Conservation (phyloP, 129 eudicot species). For the Tagetes patula region DNA sequence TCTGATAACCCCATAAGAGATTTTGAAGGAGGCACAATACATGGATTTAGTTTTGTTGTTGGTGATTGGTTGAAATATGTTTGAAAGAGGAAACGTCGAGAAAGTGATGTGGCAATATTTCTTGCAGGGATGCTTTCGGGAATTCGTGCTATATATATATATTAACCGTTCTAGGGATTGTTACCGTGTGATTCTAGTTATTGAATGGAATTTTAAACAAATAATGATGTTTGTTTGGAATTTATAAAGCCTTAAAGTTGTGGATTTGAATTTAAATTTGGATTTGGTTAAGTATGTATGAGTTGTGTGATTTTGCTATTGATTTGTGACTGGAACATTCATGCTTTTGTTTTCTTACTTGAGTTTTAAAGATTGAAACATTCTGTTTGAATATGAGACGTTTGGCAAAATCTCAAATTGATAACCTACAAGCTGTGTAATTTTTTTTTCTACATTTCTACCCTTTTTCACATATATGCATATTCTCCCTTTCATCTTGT, state of each 20-base stretch:
- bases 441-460: no score
- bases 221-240: constrained; percentile 13
- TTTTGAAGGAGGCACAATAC: constrained; percentile 22
- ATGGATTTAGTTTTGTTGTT: constrained; percentile 13
- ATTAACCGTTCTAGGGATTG: constrained; percentile 11
- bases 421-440: neutral
- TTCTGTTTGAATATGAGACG: neutral
- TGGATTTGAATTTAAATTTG: constrained; percentile 11
- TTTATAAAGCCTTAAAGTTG: neutral
- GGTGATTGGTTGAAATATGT: constrained; percentile 20
- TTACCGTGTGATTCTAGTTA: neutral
- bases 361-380: neutral
- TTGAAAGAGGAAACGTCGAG: constrained; percentile 3
- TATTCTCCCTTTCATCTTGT: no score
- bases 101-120: constrained; percentile 1
- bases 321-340: neutral
- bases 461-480: no score
- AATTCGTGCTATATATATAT: neutral
- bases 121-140: constrained; percentile 22
- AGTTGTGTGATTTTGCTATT: constrained; percentile 19
- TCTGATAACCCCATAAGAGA: constrained; percentile 21
- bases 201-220: constrained; percentile 5
- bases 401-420: neutral
- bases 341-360: neutral
- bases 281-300: constrained; percentile 4